phyloP scores from a whole-genome alignment of 371 early-diverging fungal species.

The Actinomortierella wolfii region DNA sequence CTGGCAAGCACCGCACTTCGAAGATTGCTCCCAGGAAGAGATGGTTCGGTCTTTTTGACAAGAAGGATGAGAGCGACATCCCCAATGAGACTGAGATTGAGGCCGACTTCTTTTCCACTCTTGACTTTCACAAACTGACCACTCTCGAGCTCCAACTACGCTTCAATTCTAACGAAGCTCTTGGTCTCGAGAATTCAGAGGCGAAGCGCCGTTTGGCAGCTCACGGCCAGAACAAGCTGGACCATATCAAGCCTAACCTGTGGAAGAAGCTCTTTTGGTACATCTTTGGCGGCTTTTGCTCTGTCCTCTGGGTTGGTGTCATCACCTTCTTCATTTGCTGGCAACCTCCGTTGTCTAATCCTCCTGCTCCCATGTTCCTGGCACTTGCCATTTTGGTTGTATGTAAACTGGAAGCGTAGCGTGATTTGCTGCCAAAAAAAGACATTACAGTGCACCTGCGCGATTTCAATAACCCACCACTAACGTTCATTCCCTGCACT shows the following conservation, averaged over 20 bases:
- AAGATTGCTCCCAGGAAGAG: too few species aligned
- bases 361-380: conserved; percentile 46
- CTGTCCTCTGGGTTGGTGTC: conserved; percentile 56
- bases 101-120: conserved; percentile 31
- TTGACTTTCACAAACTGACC: conserved; percentile 48
- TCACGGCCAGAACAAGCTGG: conserved; percentile 55
- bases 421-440: too few species aligned
- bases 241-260: conserved; percentile 54
- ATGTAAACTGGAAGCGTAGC: too few species aligned
- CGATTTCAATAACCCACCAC: too few species aligned
- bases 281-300: conserved; percentile 56
- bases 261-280: conserved; percentile 50
- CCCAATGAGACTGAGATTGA: conserved; percentile 17
- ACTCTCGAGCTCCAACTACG: conserved; percentile 49
- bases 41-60: too few species aligned
- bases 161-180: conserved; percentile 49
- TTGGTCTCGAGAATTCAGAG: conserved; percentile 51
- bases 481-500: neutral
- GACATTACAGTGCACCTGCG: too few species aligned
- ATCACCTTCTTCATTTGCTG: conserved; percentile 49
- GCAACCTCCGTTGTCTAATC: conserved; percentile 49
- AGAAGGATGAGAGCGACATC: conserved; percentile 14
- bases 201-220: conserved; percentile 47
- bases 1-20: neutral
- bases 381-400: conserved; percentile 56